Base-by-base conservation (phyloP, 441 rosid species). In the Adansonia madagascariensis region DNA sequence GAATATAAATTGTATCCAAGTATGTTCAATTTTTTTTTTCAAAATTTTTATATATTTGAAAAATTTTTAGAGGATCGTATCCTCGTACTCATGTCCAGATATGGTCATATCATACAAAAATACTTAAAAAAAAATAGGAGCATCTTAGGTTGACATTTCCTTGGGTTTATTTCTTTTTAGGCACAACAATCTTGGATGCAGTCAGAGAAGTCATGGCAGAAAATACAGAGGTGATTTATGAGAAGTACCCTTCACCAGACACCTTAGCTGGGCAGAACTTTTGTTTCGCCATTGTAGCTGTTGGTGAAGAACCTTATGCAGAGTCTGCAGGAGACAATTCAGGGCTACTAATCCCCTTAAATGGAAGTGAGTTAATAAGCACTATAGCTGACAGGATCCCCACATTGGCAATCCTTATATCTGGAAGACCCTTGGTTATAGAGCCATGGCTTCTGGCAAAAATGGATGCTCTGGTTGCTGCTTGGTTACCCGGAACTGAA, bases 401-500 rank as follows among this genome's bases (percentile, higher is more conserved):
- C 9, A 91, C 97, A 9, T 72, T 92, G 72, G 88, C 73, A 43
- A 81, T 95, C 69, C 57, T 93, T 80, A 72, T 95, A 82, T 85
- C 97, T 2, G 98, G 98, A 83, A 86, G 97, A 64, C 96, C 98
- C 62, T 71, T 92, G 72, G 88, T 86, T 70, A 6, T 95, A 18
- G 92, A 92, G 62, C 85, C 87, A 20, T 20, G 12, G 17, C 43
- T 90, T 39, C 75, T 91, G 81, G 90, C 17, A 17, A 55, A 53
- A 53, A 15, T n/a, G 0, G 89, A 90, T 44, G 93, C 89, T 56
- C 49, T 92, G 6, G 84, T 93, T 57, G 93, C 96, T 57, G 98
- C 98, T 41, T 93, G 98, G 96, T 79, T 93, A 71, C 97, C 97
- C 14, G 98, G 98, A 80, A 91, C 83, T 3, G 98, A 95, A 82